A percentile compares a stretch with the other conserved stretches of the same genome.
Evolutionary conservation across 345 rosid genomes (phyloP).

Genomic region (Hirschfeldia incana): DNA sequence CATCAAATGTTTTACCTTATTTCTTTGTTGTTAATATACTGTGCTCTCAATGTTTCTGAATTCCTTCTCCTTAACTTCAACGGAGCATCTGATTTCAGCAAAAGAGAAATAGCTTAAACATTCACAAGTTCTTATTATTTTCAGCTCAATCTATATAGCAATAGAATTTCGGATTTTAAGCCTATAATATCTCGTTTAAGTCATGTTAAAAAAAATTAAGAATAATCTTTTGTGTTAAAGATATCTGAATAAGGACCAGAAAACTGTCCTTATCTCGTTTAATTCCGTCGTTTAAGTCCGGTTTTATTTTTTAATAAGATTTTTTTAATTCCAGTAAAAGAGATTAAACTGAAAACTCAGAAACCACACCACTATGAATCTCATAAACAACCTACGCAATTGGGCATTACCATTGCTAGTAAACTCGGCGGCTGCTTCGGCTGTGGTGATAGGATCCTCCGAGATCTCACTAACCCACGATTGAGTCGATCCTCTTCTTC

Average conservation of each 20-base stretch:
- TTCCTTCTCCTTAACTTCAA: conserved; percentile 38
- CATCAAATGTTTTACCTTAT: conserved; percentile 29
- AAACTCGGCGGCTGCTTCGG: conserved; percentile 35
- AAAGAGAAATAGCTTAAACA: background rate
- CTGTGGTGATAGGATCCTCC: conserved; percentile 35
- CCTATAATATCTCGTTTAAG: background rate
- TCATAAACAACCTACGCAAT: conserved; percentile 22
- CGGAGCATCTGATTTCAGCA: conserved; percentile 23
- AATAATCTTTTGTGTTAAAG: too few species aligned
- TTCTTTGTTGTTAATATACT: conserved; percentile 42
- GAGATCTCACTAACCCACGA: conserved; percentile 36
- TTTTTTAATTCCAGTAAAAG: conserved; percentile 7
- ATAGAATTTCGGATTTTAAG: background rate
- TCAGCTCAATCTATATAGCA: background rate
- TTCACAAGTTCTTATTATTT: background rate
- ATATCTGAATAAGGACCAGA: too few species aligned
- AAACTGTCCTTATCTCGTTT: too few species aligned
- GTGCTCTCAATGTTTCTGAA: conserved; percentile 41
- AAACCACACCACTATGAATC: background rate
- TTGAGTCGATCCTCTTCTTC: conserved; percentile 21
- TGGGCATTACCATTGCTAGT: conserved; percentile 36
- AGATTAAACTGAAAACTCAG: conserved; percentile 6
- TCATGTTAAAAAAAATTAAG: too few species aligned
- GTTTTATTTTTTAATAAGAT: too few species aligned
- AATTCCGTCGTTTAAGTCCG: too few species aligned